Evolutionary conservation across 495 filamentous ascomycete species (phyloP).

Genomic region (Penicillium fimorum): DNA sequence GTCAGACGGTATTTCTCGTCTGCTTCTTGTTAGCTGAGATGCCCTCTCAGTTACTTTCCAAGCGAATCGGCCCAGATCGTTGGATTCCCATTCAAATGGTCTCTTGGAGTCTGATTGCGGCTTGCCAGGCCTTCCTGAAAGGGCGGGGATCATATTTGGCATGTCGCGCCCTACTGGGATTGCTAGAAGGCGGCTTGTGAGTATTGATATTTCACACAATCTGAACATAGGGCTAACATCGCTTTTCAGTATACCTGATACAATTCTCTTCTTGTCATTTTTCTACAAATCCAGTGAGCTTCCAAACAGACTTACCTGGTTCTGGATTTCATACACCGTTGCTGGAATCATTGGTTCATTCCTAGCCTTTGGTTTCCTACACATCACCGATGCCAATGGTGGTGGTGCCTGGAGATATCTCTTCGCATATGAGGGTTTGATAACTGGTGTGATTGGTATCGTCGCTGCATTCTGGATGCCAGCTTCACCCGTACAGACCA

Average conservation of each 20-base stretch:
- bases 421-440: constrained; percentile 24
- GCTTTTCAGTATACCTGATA: constrained; percentile 14
- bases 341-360: constrained; percentile 47
- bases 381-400: constrained; percentile 36
- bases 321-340: constrained; percentile 60
- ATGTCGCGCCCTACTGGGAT: constrained; percentile 60
- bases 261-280: constrained; percentile 64
- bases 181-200: constrained; percentile 58
- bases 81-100: constrained; percentile 27
- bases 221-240: background rate
- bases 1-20: constrained; percentile 60
- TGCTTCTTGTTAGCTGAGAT: constrained; percentile 59
- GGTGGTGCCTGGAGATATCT: constrained; percentile 39
- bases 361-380: constrained; percentile 51
- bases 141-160: constrained; percentile 59
- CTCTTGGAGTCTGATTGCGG: constrained; percentile 30
- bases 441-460: constrained; percentile 57
- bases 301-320: constrained; percentile 58
- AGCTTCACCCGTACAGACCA: constrained; percentile 60
- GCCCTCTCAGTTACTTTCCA: constrained; percentile 43
- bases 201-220: background rate
- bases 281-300: constrained; percentile 67
- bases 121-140: constrained; percentile 27
- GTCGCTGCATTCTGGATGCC: constrained; percentile 59
- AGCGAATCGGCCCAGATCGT: constrained; percentile 12